Evolutionary conservation across 768 basidiomycete species (phyloP).

Genomic region (Boletellus ananiceps): DNA sequence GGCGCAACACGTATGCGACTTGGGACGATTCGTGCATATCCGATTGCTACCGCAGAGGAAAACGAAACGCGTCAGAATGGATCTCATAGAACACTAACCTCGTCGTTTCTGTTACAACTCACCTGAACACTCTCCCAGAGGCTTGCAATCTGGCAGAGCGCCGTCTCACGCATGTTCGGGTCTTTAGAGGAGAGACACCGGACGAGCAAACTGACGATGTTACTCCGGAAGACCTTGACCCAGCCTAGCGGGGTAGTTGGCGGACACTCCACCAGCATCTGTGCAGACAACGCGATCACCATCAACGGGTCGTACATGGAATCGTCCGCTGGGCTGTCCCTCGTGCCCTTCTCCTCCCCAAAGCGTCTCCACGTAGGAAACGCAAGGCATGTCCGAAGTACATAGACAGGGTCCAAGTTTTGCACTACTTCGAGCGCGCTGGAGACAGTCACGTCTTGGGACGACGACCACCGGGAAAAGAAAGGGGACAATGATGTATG

Average conservation of each 20-base stretch:
- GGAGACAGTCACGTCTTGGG: slow-evolving; percentile 38
- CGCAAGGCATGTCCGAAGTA: slow-evolving; percentile 65
- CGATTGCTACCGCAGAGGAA: slow-evolving; percentile 38
- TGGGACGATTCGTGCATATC: slow-evolving; percentile 79
- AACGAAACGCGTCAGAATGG: not conserved
- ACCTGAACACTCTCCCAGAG: slow-evolving; percentile 65
- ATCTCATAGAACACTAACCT: not conserved
- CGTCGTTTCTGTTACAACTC: slow-evolving; percentile 16
- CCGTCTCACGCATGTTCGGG: slow-evolving; percentile 52
- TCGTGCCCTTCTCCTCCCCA: slow-evolving; percentile 31
- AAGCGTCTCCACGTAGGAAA: slow-evolving; percentile 66
- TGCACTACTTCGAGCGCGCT: slow-evolving; percentile 62
- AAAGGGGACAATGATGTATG: slow-evolving; percentile 61
- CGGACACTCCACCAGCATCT: slow-evolving; percentile 55
- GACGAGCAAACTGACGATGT: slow-evolving; percentile 68
- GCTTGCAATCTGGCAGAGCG: slow-evolving; percentile 55
- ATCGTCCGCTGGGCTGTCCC: slow-evolving; percentile 29
- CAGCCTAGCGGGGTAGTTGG: slow-evolving; percentile 62
- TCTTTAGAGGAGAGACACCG: slow-evolving; percentile 69
- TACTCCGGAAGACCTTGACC: slow-evolving; percentile 83
- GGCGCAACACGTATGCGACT: slow-evolving; percentile 63
- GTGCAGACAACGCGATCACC: slow-evolving; percentile 59
- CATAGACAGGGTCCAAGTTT: slow-evolving; percentile 59
- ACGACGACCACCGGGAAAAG: slow-evolving; percentile 61
- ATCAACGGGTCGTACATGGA: slow-evolving; percentile 79